phyloP scores from a whole-genome alignment of 108 stramenopile genomes.

The Fragilaria crotonensis region DNA sequence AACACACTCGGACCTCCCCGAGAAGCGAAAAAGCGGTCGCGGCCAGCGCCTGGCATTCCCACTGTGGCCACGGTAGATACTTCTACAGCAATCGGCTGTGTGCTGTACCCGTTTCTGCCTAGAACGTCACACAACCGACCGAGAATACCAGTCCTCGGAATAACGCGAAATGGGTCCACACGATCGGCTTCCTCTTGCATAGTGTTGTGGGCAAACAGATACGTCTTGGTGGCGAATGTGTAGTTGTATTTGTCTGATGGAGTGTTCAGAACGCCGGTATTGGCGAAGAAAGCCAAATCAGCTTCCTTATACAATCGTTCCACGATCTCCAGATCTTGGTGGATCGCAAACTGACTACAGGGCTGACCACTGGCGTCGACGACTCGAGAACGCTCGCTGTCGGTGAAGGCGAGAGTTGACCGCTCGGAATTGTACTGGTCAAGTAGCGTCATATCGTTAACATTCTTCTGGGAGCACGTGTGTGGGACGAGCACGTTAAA shows the following conservation, averaged over 20 bases:
- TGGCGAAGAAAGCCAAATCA: slow-evolving; percentile 59
- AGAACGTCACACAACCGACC: slow-evolving; percentile 28
- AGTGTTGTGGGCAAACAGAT: slow-evolving; percentile 25
- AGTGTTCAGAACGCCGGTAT: slow-evolving; percentile 54
- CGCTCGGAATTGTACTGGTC: slow-evolving; percentile 17
- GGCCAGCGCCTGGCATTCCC: slow-evolving; percentile 2
- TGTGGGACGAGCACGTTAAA: slow-evolving; percentile 35
- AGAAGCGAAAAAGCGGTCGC: slow-evolving; percentile 7
- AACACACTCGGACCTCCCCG: slow-evolving; percentile 22
- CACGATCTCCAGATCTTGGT: slow-evolving; percentile 20
- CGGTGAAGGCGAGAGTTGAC: slow-evolving; percentile 5
- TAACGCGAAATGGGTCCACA: slow-evolving; percentile 16
- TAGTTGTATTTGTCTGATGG: slow-evolving; percentile 15
- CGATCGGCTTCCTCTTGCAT: slow-evolving; percentile 27
- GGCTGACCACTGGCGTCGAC: slow-evolving; percentile 35
- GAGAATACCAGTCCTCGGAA: slow-evolving; percentile 18
- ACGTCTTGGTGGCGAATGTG: background rate
- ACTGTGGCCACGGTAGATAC: slow-evolving; percentile 11
- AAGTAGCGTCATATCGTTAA: slow-evolving; percentile 8
- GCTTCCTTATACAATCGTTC: slow-evolving; percentile 49
- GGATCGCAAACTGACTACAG: slow-evolving; percentile 53
- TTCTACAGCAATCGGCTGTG: slow-evolving; percentile 20
- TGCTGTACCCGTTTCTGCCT: slow-evolving; percentile 4
- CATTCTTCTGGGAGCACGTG: slow-evolving; percentile 6
- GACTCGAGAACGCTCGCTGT: background rate